A percentile compares a stretch with the other conserved stretches of the same genome.
Evolutionary conservation across 73 alveolate species (phyloP).

Genomic region (Paramecium primaurelia): DNA sequence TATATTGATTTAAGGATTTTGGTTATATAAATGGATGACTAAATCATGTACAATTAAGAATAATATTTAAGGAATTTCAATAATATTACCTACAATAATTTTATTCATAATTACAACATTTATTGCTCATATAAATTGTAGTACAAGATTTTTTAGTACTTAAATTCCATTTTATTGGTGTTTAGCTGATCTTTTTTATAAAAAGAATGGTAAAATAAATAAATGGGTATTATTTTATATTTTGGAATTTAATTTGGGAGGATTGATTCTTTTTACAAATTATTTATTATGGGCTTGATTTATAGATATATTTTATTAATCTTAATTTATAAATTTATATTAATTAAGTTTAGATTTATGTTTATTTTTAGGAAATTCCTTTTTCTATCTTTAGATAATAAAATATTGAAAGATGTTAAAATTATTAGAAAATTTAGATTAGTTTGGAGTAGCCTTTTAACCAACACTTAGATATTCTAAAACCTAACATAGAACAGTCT

Average conservation of each 20-base stretch:
- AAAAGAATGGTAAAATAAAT: not conserved
- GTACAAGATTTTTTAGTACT: not conserved
- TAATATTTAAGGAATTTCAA: not conserved
- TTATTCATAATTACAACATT: not conserved
- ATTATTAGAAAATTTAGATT: not conserved
- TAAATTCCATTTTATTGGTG: constrained; percentile 8
- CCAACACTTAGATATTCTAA: not conserved
- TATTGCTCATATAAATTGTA: not conserved
- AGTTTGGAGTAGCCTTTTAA: not conserved
- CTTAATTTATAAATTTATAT: not conserved
- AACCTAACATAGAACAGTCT: not conserved
- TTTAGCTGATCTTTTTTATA: not conserved
- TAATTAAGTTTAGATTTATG: not conserved
- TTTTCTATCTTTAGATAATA: not conserved
- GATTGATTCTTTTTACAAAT: not conserved
- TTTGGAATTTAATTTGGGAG: not conserved
- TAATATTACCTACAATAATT: not conserved
- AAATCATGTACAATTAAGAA: not conserved
- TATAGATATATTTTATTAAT: not conserved
- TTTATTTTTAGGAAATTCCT: not conserved
- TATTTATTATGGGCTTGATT: constrained; percentile 9
- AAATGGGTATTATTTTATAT: not conserved
- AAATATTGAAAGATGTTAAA: not conserved
- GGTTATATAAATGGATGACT: not conserved
- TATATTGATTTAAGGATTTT: not conserved